Evolutionary conservation across 306 rosid species (phyloP), one percentile per base, ranked within the genome.

Genomic region (Vigna hirtella): DNA sequence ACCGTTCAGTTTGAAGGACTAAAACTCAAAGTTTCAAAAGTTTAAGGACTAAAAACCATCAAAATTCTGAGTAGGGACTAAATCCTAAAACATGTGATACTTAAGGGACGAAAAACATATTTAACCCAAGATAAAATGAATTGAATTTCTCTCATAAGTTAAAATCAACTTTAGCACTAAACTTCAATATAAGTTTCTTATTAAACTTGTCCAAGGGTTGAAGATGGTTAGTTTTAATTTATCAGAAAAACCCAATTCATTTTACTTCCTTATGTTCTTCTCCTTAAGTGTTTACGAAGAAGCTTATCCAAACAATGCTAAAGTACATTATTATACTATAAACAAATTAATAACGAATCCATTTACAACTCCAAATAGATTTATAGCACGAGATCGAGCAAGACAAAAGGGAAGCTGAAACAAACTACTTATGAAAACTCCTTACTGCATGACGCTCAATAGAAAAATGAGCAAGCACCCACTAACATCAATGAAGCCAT

Each of bases 391-490:
- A 24, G 66, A 65, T 47, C 64, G 64, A 55, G 7, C 16, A 55
- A 32, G 8, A 45, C 53, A 3, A 38, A 62, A 53, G 18, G 24
- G 73, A 61, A 62, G 22, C 16, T 20, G 49, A 64, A 53, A 82
- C 82, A 22, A 65, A 30, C 48, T 65, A 42, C 24, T 58, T 45
- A 14, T 70, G 7, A 52, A 72, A 70, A 64, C 7, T 17, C 52
- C 51, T 24, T 26, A 70, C 70, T 45, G 11, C 72, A 65, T 48
- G 16, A 32, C 59, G 22, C 43, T 52, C n/a, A 64, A 6, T 36
- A 55, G 13, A 49, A n/a, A 70, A 79, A 36, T n/a, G 45, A 20
- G 70, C 9, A 49, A 67, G 40, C 9, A 53, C 32, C 28, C 16
- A 68, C 26, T 17, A 28, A 53, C 28, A 55, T 13, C 20, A 4